These are phyloP conservation scores for Lentinus tigrinus DNA, from an alignment of 768 basidiomycete species.

Conservation along the genomic window DNA sequence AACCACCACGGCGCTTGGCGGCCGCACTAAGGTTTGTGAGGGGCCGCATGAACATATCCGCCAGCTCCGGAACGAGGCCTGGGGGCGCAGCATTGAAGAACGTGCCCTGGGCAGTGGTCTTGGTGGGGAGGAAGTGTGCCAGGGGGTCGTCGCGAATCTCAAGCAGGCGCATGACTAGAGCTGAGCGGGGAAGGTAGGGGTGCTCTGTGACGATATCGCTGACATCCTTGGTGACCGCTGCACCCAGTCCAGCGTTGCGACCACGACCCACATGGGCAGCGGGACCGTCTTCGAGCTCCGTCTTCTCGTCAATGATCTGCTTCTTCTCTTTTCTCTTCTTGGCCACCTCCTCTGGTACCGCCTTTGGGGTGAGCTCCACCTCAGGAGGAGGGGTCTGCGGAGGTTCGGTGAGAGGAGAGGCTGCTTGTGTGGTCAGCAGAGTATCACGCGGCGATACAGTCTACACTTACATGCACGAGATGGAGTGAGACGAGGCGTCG, in stretches of 20 bases:
- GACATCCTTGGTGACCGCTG: constrained; percentile 54
- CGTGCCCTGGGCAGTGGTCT: constrained; percentile 64
- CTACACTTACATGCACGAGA: constrained; percentile 67
- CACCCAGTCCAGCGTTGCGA: constrained; percentile 49
- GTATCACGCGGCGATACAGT: neutral
- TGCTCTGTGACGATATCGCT: constrained; percentile 78
- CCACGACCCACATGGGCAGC: constrained; percentile 55
- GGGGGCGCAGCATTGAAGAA: constrained; percentile 86
- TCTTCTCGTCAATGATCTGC: constrained; percentile 87
- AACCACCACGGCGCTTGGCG: constrained; percentile 58
- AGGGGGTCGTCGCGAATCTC: constrained; percentile 85
- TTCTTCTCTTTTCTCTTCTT: constrained; percentile 69
- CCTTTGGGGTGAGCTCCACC: constrained; percentile 46
- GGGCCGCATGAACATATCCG: constrained; percentile 83
- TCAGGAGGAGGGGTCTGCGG: constrained; percentile 79
- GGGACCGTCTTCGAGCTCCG: constrained; percentile 72
- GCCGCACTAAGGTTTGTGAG: constrained; percentile 43
- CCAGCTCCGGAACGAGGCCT: constrained; percentile 78
- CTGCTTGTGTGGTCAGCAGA: constrained; percentile 34
- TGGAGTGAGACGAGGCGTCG: constrained; percentile 46
- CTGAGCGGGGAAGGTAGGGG: constrained; percentile 81
- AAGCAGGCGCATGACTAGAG: constrained; percentile 80
- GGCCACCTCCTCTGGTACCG: constrained; percentile 41
- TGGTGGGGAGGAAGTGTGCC: constrained; percentile 82
- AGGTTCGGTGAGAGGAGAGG: constrained; percentile 73